Evolutionary conservation across 176 grass and related monocot species (phyloP).

Genomic region (Bromus sterilis): DNA sequence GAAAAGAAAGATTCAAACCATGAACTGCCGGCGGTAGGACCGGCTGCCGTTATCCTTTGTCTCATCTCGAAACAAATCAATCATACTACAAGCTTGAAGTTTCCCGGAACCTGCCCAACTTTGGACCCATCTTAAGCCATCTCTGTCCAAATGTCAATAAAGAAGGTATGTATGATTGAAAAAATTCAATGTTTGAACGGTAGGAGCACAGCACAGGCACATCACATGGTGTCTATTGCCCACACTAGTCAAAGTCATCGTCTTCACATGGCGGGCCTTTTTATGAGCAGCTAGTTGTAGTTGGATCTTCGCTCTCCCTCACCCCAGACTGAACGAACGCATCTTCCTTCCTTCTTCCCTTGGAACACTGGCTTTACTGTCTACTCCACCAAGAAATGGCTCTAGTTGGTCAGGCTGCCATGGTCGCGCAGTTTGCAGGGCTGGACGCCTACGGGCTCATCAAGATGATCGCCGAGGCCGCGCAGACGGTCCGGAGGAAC

Average conservation of each 20-base stretch:
- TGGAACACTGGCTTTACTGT: not conserved
- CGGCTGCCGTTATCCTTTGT: not conserved
- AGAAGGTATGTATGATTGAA: not conserved
- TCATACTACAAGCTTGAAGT: not conserved
- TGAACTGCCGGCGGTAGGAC: not conserved
- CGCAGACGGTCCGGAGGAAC: slow-evolving; percentile 50
- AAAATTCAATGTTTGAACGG: not conserved
- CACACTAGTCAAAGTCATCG: not conserved
- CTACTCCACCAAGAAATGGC: slow-evolving; percentile 22
- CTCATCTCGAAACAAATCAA: not conserved
- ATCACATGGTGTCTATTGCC: not conserved
- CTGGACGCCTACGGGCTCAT: slow-evolving; percentile 66
- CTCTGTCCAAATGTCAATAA: not conserved
- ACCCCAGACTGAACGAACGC: not conserved
- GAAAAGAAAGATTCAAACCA: not conserved
- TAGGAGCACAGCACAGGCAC: no score
- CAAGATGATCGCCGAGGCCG: slow-evolving; percentile 50
- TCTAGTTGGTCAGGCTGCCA: slow-evolving; percentile 44
- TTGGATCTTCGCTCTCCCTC: not conserved
- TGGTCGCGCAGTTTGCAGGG: slow-evolving; percentile 64
- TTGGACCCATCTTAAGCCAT: not conserved
- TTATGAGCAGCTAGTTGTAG: not conserved
- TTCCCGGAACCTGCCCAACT: slow-evolving; percentile 3
- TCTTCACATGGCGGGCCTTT: not conserved
- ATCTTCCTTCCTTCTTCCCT: not conserved